Conservation (phyloP, 768 basidiomycete genomes). For the Phlegmacium glaucopus region DNA sequence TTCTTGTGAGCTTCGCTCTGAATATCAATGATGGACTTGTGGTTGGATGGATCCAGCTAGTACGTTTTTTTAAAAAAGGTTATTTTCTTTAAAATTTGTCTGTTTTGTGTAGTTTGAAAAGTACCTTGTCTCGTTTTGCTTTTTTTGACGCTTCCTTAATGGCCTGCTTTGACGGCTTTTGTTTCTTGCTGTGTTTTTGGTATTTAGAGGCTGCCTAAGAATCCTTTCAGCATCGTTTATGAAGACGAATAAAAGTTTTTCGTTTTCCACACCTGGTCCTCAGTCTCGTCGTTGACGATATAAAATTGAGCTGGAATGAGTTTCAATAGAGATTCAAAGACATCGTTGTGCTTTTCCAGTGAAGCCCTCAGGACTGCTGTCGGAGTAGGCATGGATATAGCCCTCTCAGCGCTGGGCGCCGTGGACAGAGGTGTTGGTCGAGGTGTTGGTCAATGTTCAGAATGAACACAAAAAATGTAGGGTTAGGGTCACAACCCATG, state of each 20-base stretch:
- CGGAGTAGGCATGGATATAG: conserved; percentile 45
- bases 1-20: conserved; percentile 50
- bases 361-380: conserved; percentile 49
- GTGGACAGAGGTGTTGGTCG: too few species aligned
- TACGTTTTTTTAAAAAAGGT: conserved; percentile 2
- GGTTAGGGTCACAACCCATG: conserved; percentile 13
- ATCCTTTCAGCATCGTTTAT: neutral
- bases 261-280: conserved; percentile 59
- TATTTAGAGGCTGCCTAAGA: conserved; percentile 59
- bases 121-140: conserved; percentile 82
- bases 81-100: conserved; percentile 1
- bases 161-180: conserved; percentile 78
- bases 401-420: neutral
- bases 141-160: conserved; percentile 88
- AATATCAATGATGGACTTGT: conserved; percentile 71
- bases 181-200: conserved; percentile 86
- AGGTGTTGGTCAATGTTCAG: too few species aligned
- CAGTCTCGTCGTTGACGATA: conserved; percentile 60
- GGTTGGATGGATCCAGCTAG: conserved; percentile 91
- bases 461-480: conserved; percentile 4
- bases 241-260: too few species aligned
- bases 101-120: conserved; percentile 7
- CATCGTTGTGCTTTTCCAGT: conserved; percentile 80
- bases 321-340: conserved; percentile 78
- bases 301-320: conserved; percentile 93